Conservation (phyloP, 163 green algal species). For the Chlorella variabilis region DNA sequence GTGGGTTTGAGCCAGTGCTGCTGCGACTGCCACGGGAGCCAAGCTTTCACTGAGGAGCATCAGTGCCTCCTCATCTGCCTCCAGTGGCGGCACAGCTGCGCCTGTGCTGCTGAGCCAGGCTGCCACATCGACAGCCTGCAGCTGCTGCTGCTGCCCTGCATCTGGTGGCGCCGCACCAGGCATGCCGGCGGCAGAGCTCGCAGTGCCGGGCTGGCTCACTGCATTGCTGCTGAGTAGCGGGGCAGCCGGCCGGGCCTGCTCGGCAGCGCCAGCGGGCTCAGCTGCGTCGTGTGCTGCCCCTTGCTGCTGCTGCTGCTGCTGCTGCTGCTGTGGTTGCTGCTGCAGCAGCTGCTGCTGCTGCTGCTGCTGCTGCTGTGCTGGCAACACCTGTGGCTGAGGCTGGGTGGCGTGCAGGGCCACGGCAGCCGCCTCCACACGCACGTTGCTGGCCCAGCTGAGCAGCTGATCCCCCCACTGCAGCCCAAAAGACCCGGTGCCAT, state of each 20-base stretch:
- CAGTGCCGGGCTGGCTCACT: neutral
- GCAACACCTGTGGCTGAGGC: neutral
- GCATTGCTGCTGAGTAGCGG: neutral
- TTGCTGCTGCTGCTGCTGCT: neutral
- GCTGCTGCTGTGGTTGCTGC: neutral
- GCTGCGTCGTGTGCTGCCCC: neutral
- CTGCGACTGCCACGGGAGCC: neutral
- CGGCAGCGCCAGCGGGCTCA: neutral
- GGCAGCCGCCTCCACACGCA: neutral
- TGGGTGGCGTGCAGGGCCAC: neutral
- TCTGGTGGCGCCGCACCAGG: too few species aligned
- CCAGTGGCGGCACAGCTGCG: neutral
- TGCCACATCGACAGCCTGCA: neutral
- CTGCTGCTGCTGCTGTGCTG: neutral
- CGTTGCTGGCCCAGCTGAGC: constrained; percentile 32
- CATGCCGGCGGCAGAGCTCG: neutral
- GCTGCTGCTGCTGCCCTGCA: constrained; percentile 2
- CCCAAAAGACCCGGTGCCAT: constrained; percentile 32
- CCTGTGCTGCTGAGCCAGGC: constrained; percentile 1
- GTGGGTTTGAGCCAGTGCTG: neutral
- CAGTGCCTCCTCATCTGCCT: neutral
- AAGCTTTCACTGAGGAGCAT: neutral
- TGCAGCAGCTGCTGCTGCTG: neutral
- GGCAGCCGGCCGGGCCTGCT: too few species aligned
- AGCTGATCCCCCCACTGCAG: constrained; percentile 47